A percentile compares a stretch with the other conserved stretches of the same genome.
Evolutionary conservation across 805 yeast genomes (phyloP).

Genomic region (Teunomyces barrocoloradensis): DNA sequence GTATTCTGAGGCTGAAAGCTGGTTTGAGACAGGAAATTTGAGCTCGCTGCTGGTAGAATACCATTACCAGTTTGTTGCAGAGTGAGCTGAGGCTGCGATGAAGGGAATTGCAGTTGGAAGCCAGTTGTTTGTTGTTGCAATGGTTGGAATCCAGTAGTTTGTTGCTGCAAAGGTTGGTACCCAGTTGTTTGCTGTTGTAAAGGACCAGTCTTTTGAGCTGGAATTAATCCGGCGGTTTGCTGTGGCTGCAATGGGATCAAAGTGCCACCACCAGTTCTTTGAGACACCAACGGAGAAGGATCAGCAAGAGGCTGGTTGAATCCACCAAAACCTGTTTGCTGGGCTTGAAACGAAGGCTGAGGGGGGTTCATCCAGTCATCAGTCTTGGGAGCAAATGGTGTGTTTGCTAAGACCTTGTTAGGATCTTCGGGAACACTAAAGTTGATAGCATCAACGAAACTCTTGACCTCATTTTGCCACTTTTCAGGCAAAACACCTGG

Average conservation of each 20-base stretch:
- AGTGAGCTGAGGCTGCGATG: slow-evolving; percentile 8
- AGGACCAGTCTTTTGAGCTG: slow-evolving; percentile 43
- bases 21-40: slow-evolving; percentile 6
- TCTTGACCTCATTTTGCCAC: slow-evolving; percentile 78
- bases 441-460: slow-evolving; percentile 86
- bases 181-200: slow-evolving; percentile 22
- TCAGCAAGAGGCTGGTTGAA: slow-evolving; percentile 6
- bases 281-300: slow-evolving; percentile 28
- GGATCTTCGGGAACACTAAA: slow-evolving; percentile 68
- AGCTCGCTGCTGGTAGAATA: slow-evolving; percentile 16
- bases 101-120: slow-evolving; percentile 22
- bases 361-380: slow-evolving; percentile 30
- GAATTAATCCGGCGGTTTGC: slow-evolving; percentile 64
- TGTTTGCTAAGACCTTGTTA: slow-evolving; percentile 36
- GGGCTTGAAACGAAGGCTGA: slow-evolving; percentile 38
- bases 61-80: slow-evolving; percentile 13
- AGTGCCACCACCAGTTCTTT: slow-evolving; percentile 46
- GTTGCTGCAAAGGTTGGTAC: slow-evolving; percentile 24
- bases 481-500: slow-evolving; percentile 72
- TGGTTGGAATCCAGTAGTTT: slow-evolving; percentile 38
- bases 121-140: slow-evolving; percentile 43
- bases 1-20: slow-evolving; percentile 17
- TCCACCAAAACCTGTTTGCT: slow-evolving; percentile 32
- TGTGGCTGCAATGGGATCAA: slow-evolving; percentile 56
- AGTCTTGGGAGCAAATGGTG: slow-evolving; percentile 38